These are phyloP conservation scores for Cryptococcus deneoformans DNA, from an alignment of 1,284 basidiomycete genomes.

Conservation along the genomic window DNA sequence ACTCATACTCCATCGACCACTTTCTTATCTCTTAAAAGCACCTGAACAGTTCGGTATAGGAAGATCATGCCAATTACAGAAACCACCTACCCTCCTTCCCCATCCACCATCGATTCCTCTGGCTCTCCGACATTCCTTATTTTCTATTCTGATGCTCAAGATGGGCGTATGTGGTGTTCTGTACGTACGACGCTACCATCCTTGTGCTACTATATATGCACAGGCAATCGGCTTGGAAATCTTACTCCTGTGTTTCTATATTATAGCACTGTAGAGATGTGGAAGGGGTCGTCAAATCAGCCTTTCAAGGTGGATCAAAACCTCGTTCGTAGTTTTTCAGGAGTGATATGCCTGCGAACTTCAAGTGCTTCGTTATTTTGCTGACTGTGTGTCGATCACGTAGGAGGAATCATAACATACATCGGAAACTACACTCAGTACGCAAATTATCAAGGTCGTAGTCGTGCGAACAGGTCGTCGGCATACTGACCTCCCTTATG, in stretches of 20 bases:
- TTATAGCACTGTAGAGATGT: slow-evolving; percentile 19
- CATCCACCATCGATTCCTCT: slow-evolving; percentile 1
- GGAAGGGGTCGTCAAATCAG: slow-evolving; percentile 12
- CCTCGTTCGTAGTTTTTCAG: slow-evolving; percentile 9
- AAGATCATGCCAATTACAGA: slow-evolving; percentile 7
- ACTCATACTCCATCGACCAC: neutral
- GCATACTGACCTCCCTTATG: neutral
- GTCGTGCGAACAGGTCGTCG: neutral
- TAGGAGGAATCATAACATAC: slow-evolving; percentile 15
- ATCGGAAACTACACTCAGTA: slow-evolving; percentile 15
- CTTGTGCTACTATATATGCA: neutral
- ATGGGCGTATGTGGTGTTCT: slow-evolving; percentile 14
- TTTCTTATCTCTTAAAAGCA: neutral
- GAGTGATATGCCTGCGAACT: neutral
- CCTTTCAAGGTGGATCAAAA: slow-evolving; percentile 12
- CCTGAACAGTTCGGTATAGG: neutral
- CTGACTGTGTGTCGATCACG: neutral
- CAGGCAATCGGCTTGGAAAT: neutral
- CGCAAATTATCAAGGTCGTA: neutral
- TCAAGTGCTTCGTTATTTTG: neutral
- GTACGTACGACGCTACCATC: slow-evolving; percentile 1
- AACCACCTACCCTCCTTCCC: slow-evolving; percentile 14
- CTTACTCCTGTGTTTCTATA: neutral
- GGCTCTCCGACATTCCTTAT: slow-evolving; percentile 9
- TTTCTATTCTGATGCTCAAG: slow-evolving; percentile 10